Percentiles rank a stretch among this genome's conserved stretches.
Evolutionary conservation across 805 yeast genomes (phyloP).

Genomic region (Tetrapisispora fleetii): DNA sequence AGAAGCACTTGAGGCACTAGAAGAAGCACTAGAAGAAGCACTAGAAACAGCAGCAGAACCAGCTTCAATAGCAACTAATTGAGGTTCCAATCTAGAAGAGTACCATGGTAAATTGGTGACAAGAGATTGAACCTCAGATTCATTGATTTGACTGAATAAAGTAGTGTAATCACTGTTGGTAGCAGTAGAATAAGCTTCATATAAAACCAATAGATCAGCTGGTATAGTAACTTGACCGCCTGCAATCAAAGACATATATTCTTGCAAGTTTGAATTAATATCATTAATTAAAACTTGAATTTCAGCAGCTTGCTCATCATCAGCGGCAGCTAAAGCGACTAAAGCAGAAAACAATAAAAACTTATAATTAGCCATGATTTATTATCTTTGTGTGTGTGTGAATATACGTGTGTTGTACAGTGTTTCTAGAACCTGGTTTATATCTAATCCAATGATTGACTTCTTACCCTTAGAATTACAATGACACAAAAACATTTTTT

Average conservation of each 20-base stretch:
- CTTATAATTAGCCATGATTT: constrained; percentile 2
- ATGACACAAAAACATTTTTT: no score
- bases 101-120: constrained; percentile 30
- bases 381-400: not conserved
- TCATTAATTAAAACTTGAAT: constrained; percentile 11
- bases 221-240: constrained; percentile 17
- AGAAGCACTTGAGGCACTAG: constrained; percentile 1
- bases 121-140: constrained; percentile 18
- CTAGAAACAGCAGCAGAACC: constrained; percentile 2
- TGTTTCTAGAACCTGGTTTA: no score
- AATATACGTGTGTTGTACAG: no score
- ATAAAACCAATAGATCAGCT: constrained; percentile 20
- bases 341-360: constrained; percentile 3
- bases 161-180: constrained; percentile 30
- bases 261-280: constrained; percentile 7
- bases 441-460: no score
- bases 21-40: not conserved
- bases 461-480: no score
- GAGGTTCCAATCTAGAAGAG: constrained; percentile 18
- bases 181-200: constrained; percentile 23
- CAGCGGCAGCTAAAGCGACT: constrained; percentile 5
- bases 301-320: constrained; percentile 6
- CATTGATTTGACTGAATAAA: constrained; percentile 21
- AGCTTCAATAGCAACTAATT: constrained; percentile 5
- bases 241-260: constrained; percentile 5